Evolutionary conservation across 2,329 filamentous ascomycete genomes (phyloP), one percentile per base, ranked within the genome.

Genomic region (Madurella fahalii): DNA sequence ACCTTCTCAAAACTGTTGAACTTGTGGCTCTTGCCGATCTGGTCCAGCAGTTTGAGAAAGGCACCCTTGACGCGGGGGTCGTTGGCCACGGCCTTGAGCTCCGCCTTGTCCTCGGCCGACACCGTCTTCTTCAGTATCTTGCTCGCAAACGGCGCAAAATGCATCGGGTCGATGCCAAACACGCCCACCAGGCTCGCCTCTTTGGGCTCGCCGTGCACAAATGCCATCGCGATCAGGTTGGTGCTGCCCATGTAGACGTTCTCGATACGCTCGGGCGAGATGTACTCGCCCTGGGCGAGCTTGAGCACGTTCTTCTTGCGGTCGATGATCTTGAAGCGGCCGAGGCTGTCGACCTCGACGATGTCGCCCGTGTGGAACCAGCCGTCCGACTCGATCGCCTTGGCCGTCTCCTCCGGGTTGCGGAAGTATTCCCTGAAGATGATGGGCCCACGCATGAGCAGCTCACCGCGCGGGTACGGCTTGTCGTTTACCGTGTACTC

Each of bases 271-370:
- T 99, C 94, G 13, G 94, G 94, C 1, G 92, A 96, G 66, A 99
- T 90, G 74, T 99, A 99, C 75, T 99, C 94, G 70, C 94, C 94
- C 73, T 99, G 94, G 0, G 93, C 86, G 53, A 99, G 83, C 81
- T 99, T 99, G 68, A 99, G 84, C n/a, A 99, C 90, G 73, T 97
- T 97, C 87, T 99, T 99, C 74, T 91, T 87, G 65, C 94, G 91
- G 72, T 99, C 94, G 65, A 99, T 87, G 72, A 99, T 95, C 72
- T 83, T 85, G 77, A 97, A 87, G 57, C 92, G 89, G 58, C 94
- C 94, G 67, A 89, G 72, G 62, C 85, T 84, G 71, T 99, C 94
- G 20, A 99, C 79, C 60, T 85, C 82, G 67, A 85, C 90, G 61
- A 99, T 93, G 66, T 99, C 94, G 52, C 94, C 94, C 0, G 91